Percentiles rank a stretch among this genome's conserved stretches.
phyloP scores from a whole-genome alignment of 768 basidiomycete genomes.

The Neoboletus brunneissimus region DNA sequence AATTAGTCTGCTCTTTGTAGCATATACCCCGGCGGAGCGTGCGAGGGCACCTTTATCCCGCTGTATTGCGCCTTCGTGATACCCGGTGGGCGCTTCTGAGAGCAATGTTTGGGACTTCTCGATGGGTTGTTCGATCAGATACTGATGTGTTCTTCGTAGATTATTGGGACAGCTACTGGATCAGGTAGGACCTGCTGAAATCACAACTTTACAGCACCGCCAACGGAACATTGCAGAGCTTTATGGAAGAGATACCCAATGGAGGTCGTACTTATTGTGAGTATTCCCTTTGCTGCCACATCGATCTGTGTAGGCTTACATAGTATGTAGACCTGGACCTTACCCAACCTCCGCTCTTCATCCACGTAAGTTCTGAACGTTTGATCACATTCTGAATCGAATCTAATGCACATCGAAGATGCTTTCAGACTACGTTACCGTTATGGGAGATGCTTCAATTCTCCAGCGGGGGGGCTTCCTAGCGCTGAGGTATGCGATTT shows the following conservation, averaged over 20 bases:
- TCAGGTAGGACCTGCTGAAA: constrained; percentile 77
- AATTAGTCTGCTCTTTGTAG: constrained; percentile 69
- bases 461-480: constrained; percentile 77
- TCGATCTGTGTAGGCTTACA: neutral
- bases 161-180: constrained; percentile 80
- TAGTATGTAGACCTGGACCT: constrained; percentile 66
- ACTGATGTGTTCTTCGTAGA: constrained; percentile 29
- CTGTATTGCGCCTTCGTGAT: constrained; percentile 90
- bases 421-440: constrained; percentile 79
- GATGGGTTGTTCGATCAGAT: neutral
- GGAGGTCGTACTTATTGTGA: constrained; percentile 88
- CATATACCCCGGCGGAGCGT: constrained; percentile 44
- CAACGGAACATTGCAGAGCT: constrained; percentile 82
- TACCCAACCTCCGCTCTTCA: constrained; percentile 91
- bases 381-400: neutral
- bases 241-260: constrained; percentile 91
- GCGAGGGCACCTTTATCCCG: constrained; percentile 85
- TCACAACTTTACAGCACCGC: constrained; percentile 71
- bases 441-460: constrained; percentile 68
- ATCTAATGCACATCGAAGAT: constrained; percentile 49
- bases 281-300: neutral
- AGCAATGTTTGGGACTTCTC: constrained; percentile 61
- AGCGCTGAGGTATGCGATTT: constrained; percentile 61
- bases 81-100: constrained; percentile 83
- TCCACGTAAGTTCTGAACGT: constrained; percentile 48